Percentiles rank a stretch among this genome's conserved stretches.
Evolutionary conservation across 1,139 yeast genomes (phyloP).

Genomic region (Candida smagusa): DNA sequence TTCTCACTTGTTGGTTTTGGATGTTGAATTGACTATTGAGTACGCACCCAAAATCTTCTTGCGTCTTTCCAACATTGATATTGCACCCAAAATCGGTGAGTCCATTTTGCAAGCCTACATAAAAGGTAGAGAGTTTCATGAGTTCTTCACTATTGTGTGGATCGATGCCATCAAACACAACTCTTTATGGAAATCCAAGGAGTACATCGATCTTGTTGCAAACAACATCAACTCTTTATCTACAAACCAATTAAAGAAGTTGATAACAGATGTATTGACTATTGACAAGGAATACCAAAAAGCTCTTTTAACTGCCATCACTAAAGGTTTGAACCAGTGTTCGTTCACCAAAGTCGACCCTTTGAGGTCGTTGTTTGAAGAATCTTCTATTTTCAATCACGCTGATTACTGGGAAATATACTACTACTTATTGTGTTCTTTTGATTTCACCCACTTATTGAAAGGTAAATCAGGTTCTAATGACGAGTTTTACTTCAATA

Average conservation of each 20-base stretch:
- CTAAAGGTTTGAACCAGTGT: conserved; percentile 36
- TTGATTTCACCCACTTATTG: conserved; percentile 22
- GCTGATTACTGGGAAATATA: conserved; percentile 42
- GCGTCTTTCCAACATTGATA: conserved; percentile 12
- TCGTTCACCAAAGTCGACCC: conserved; percentile 18
- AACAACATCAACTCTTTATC: conserved; percentile 43
- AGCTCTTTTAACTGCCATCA: conserved; percentile 32
- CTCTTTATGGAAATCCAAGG: conserved; percentile 23
- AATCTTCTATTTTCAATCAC: conserved; percentile 11
- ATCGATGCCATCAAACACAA: conserved; percentile 24
- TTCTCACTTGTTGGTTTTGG: conserved; percentile 42
- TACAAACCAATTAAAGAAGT: conserved; percentile 35
- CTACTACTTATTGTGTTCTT: conserved; percentile 47
- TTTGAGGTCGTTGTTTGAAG: conserved; percentile 13
- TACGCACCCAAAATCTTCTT: conserved; percentile 27
- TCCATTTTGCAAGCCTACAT: conserved; percentile 46
- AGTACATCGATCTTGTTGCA: conserved; percentile 37
- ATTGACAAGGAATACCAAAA: conserved; percentile 8
- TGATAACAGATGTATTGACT: conserved; percentile 18
- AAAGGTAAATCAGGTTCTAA: conserved; percentile 5
- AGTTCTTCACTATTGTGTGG: conserved; percentile 50
- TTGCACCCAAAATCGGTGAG: conserved; percentile 25
- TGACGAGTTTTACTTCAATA: conserved; percentile 29
- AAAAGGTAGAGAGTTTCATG: conserved; percentile 56
- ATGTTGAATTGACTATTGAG: conserved; percentile 49